Evolutionary conservation across 2,329 filamentous ascomycete species (phyloP).

Genomic region (Mycosphaerella arachidis): DNA sequence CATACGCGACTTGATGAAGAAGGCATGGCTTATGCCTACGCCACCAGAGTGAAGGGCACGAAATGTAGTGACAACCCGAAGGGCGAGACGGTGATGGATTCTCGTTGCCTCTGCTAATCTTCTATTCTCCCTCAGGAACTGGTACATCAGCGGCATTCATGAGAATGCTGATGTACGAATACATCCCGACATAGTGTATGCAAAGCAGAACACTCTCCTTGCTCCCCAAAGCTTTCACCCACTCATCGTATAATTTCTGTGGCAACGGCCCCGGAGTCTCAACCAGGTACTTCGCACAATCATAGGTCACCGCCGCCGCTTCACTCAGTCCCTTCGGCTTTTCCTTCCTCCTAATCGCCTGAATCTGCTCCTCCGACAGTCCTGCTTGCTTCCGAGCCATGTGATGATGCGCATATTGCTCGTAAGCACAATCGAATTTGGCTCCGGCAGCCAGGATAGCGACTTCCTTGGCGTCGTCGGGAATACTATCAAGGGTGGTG

Average conservation of each 20-base stretch:
- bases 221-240: slow-evolving; percentile 17
- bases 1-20: background rate
- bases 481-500: slow-evolving; percentile 11
- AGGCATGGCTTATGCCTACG: background rate
- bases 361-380: slow-evolving; percentile 8
- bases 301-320: slow-evolving; percentile 12
- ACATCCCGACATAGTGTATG: slow-evolving; percentile 21
- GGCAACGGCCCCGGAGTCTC: slow-evolving; percentile 13
- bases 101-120: background rate
- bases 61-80: background rate
- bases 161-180: slow-evolving; percentile 23
- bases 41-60: background rate
- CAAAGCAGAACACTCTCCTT: slow-evolving; percentile 20
- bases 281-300: slow-evolving; percentile 17
- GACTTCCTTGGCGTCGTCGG: slow-evolving; percentile 19
- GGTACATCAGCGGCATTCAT: slow-evolving; percentile 20
- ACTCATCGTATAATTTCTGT: slow-evolving; percentile 13
- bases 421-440: slow-evolving; percentile 19
- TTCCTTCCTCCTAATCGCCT: slow-evolving; percentile 1
- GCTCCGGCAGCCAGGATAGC: slow-evolving; percentile 22
- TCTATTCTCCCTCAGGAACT: background rate
- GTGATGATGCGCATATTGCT: slow-evolving; percentile 22
- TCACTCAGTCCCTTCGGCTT: slow-evolving; percentile 18
- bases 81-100: background rate
- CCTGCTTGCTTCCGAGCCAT: slow-evolving; percentile 14